phyloP scores from a whole-genome alignment of 139 green algal species.

The Pseudopediastrum boryanum region DNA sequence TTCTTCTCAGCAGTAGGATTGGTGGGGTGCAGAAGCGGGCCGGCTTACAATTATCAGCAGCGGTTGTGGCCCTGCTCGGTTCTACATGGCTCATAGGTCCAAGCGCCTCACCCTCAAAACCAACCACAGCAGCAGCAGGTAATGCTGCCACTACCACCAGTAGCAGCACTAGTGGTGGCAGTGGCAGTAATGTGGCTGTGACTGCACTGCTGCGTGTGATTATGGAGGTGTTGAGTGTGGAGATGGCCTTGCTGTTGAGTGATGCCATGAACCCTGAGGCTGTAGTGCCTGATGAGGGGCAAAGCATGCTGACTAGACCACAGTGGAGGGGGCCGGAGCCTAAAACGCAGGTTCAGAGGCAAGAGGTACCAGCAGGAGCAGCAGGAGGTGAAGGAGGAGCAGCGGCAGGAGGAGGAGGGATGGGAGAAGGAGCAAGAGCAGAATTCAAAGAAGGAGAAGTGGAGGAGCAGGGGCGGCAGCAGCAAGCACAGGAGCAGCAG shows the following conservation, averaged over 20 bases:
- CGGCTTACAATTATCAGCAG: conserved; percentile 64
- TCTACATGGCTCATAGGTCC: conserved; percentile 68
- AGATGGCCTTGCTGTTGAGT: conserved; percentile 34
- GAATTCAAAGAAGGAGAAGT: conserved; percentile 22
- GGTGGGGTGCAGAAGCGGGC: conserved; percentile 54
- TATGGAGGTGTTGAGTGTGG: conserved; percentile 25
- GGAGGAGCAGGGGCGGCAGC: not conserved
- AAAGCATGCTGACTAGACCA: conserved; percentile 5
- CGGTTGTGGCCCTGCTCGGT: conserved; percentile 39
- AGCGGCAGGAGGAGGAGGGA: not conserved
- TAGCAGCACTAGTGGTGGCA: not conserved
- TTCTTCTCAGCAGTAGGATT: conserved; percentile 45
- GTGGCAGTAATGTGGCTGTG: not conserved
- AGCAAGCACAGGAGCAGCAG: conserved; percentile 13
- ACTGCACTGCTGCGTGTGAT: conserved; percentile 15
- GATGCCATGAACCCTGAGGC: conserved; percentile 31
- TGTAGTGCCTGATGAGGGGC: conserved; percentile 1
- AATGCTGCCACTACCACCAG: not conserved
- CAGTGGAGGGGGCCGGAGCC: not conserved
- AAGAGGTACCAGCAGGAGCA: conserved; percentile 1
- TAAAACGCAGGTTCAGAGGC: too few relatives aligned
- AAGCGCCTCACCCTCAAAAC: conserved; percentile 9
- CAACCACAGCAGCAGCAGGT: not conserved
- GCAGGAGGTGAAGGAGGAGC: conserved; percentile 2
- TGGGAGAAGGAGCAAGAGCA: conserved; percentile 29